Evolutionary conservation across 2,329 filamentous ascomycete species (phyloP), one percentile per base, ranked within the genome.

Genomic region (Trichoderma sp.): DNA sequence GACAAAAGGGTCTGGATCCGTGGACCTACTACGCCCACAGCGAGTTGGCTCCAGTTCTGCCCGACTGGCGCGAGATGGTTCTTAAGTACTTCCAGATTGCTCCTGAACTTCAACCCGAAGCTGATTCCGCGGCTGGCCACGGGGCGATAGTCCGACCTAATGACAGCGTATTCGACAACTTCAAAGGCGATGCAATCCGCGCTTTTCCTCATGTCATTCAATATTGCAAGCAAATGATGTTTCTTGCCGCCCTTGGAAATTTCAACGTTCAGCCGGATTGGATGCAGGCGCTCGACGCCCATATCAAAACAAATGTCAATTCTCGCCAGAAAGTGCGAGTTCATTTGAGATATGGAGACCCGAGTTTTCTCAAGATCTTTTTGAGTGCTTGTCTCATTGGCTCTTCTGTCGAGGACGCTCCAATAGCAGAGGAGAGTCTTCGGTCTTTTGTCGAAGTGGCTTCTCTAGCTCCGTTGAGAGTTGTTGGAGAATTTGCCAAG

Each of bases 1-100:
- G 94, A 1, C 90, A 89, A 71, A 94, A 93, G 78, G 96, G 96
- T 0, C 84, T 97, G 4, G 93, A 97, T 74, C 87, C 88, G 14
- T 87, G 85, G 85, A 85, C 82, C 0, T 82, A 84, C 70, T 81
- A 80, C 64, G 81, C 81, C 27, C 82, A 86, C 52, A 80, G 82
- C 52, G 81, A 79, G n/a, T 75, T 75, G 43, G 79, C 79, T 52
- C 77, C 81, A 3, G 55, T 77, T 70, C 63, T 86, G 19, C 88
- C 84, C 1, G 80, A 85, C 70, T 89, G 84, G 88, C 80, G 76
- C 60, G 81, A 83, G 70, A 83, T 86, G 81, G 82, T 82, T 10
- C 77, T 76, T 21, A 79, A 79, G 11, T 86, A 88, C 73, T 89
- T 89, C 61, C 76, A 79, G 57, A 68, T 72, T 0, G 65, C 68